Evolutionary conservation across 2,329 filamentous ascomycete genomes (phyloP).

Genomic region (Aspergillus ustus): DNA sequence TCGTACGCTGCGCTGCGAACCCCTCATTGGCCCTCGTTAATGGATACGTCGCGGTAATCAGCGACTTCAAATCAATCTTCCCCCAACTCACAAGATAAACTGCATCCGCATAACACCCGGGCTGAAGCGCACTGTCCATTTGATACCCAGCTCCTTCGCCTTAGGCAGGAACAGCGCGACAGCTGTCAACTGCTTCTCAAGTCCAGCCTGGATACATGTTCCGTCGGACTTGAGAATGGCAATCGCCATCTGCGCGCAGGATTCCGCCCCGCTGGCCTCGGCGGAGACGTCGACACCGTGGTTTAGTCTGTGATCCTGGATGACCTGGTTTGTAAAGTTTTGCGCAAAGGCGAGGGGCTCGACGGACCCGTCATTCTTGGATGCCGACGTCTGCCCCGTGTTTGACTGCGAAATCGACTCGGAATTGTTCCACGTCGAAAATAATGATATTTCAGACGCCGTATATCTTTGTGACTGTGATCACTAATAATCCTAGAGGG

Average conservation of each 20-base stretch:
- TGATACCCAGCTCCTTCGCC: neutral
- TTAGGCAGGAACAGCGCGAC: neutral
- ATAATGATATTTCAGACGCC: slow-evolving; percentile 1
- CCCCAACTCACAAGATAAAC: neutral
- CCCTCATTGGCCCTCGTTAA: neutral
- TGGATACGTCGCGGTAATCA: neutral
- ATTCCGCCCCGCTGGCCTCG: neutral
- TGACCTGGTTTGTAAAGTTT: neutral
- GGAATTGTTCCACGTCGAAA: slow-evolving; percentile 4
- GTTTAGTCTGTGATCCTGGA: neutral
- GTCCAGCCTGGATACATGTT: neutral
- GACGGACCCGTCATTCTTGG: neutral
- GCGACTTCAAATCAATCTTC: slow-evolving; percentile 5
- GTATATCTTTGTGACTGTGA: neutral
- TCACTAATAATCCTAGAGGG: neutral
- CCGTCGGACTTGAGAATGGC: neutral
- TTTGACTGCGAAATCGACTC: neutral
- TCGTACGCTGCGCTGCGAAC: neutral
- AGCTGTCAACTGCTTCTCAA: neutral
- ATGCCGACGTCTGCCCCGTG: neutral
- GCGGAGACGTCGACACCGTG: neutral
- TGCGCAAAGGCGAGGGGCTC: neutral
- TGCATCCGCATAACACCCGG: slow-evolving; percentile 3
- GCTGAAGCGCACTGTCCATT: neutral
- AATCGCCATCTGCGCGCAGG: neutral